Percentiles rank a stretch among this genome's conserved stretches.
These are phyloP conservation scores for Rhizophora mangle DNA, from an alignment of 345 rosid genomes.

Conservation along the genomic window DNA sequence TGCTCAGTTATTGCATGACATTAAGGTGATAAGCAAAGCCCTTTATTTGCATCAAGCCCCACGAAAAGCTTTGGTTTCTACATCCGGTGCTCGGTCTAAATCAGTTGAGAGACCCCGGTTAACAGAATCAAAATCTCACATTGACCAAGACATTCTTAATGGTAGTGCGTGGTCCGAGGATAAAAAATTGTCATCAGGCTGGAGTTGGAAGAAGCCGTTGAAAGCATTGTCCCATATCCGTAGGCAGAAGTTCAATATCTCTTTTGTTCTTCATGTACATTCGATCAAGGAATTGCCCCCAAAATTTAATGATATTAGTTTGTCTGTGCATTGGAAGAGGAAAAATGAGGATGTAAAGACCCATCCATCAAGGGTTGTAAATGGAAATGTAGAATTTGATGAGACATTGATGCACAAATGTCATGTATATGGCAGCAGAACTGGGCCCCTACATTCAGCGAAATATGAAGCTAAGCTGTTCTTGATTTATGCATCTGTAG, in stretches of 20 bases:
- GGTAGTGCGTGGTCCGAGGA: slow-evolving; percentile 28
- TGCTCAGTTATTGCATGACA: slow-evolving; percentile 62
- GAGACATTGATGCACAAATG: slow-evolving; percentile 62
- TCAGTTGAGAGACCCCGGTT: slow-evolving; percentile 39
- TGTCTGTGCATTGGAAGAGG: slow-evolving; percentile 68
- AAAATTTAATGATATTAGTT: slow-evolving; percentile 40
- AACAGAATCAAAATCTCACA: slow-evolving; percentile 28
- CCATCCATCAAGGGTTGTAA: slow-evolving; percentile 38
- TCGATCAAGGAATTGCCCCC: slow-evolving; percentile 68
- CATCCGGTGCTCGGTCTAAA: slow-evolving; percentile 38
- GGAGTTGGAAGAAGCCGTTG: slow-evolving; percentile 85
- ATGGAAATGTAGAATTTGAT: slow-evolving; percentile 60
- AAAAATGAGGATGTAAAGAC: slow-evolving; percentile 56
- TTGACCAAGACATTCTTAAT: slow-evolving; percentile 16
- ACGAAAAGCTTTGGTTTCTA: slow-evolving; percentile 38
- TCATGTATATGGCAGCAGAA: slow-evolving; percentile 56
- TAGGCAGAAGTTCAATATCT: slow-evolving; percentile 50
- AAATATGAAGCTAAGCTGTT: slow-evolving; percentile 61
- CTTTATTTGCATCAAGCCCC: slow-evolving; percentile 49
- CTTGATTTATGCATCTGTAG: slow-evolving; percentile 42
- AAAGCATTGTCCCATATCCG: slow-evolving; percentile 68
- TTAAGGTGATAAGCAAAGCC: slow-evolving; percentile 73
- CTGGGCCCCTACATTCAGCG: slow-evolving; percentile 51
- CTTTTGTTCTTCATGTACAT: slow-evolving; percentile 72
- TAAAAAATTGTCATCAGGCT: slow-evolving; percentile 43